Evolutionary conservation across 176 grass and related monocot species (phyloP).

Genomic region (Chloris gayana): DNA sequence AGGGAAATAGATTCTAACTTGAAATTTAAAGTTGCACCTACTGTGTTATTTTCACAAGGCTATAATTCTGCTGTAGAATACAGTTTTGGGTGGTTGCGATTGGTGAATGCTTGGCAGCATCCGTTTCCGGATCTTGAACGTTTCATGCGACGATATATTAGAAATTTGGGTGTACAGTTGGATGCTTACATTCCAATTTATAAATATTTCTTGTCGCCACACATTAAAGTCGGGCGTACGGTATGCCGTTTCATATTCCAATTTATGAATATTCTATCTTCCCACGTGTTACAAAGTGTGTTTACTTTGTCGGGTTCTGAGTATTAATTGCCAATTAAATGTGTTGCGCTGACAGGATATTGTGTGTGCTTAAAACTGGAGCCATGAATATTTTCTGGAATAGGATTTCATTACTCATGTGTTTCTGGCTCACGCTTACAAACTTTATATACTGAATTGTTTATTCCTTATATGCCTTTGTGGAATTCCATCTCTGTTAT

Average conservation of each 20-base stretch:
- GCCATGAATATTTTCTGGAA: not conserved
- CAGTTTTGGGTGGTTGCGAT: conserved; percentile 4
- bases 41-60: not conserved
- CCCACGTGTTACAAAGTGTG: not conserved
- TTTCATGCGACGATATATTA: not conserved
- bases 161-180: not conserved
- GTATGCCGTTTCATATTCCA: not conserved
- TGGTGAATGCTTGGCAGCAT: not conserved
- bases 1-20: not conserved
- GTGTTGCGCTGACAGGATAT: not conserved
- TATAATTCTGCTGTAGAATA: conserved; percentile 4
- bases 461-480: not conserved
- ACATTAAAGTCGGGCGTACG: not conserved
- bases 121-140: not conserved
- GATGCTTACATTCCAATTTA: not conserved
- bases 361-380: not conserved
- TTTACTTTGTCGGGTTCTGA: not conserved
- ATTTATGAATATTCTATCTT: not conserved
- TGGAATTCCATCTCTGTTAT: not conserved
- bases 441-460: not conserved
- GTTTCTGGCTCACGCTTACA: conserved; percentile 7
- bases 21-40: not conserved
- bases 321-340: conserved; percentile 8
- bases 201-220: not conserved
- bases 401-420: not conserved